Evolutionary conservation across 306 rosid genomes (phyloP).

Genomic region (Trifolium fragiferum): DNA sequence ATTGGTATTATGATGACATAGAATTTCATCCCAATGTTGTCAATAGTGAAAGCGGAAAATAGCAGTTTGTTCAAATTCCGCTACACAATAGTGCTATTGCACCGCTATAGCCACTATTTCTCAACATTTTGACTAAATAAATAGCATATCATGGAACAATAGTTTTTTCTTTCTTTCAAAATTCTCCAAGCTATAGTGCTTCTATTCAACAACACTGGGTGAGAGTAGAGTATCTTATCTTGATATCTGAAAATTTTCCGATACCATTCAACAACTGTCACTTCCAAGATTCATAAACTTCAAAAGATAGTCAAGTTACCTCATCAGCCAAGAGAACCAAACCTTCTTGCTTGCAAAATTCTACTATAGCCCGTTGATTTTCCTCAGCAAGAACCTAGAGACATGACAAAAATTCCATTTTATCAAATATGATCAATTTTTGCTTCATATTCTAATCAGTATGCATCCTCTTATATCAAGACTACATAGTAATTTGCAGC

Average conservation of each 20-base stretch:
- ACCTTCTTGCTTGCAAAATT: constrained; percentile 87
- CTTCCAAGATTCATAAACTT: constrained; percentile 4
- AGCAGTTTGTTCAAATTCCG: neutral
- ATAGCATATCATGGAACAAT: neutral
- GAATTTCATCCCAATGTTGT: neutral
- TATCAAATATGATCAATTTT: constrained; percentile 20
- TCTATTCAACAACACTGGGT: neutral
- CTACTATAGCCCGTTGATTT: constrained; percentile 77
- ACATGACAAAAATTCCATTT: constrained; percentile 32
- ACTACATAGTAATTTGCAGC: constrained; percentile 26
- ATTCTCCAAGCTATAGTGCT: neutral
- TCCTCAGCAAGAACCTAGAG: constrained; percentile 56
- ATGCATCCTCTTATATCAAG: constrained; percentile 5
- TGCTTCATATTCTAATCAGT: constrained; percentile 4
- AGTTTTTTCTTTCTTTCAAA: no score
- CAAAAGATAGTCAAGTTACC: constrained; percentile 52
- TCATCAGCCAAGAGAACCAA: constrained; percentile 96
- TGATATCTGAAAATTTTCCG: neutral
- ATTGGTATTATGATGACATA: neutral
- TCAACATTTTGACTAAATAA: neutral
- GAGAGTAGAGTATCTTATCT: neutral
- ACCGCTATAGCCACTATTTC: neutral
- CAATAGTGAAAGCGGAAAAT: neutral
- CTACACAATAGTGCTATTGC: neutral
- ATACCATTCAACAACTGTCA: neutral